These are phyloP conservation scores for Moesziomyces parantarcticus DNA, from an alignment of 1,284 basidiomycete genomes.

Conservation along the genomic window DNA sequence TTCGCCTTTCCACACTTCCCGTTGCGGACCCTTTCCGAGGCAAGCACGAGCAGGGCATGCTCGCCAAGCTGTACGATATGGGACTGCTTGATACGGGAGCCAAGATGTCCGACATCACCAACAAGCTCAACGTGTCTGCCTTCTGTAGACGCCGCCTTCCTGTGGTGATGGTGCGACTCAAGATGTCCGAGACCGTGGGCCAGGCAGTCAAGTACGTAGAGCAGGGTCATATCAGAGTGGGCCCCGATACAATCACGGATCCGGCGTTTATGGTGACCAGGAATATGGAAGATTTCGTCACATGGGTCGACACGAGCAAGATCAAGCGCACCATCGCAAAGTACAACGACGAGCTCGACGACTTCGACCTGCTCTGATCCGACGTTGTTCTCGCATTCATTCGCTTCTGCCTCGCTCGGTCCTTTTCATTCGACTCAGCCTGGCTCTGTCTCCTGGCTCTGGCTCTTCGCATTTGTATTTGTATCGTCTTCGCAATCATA, in stretches of 20 bases:
- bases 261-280: slow-evolving; percentile 92
- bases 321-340: slow-evolving; percentile 93
- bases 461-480: background rate
- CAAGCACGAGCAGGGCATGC: slow-evolving; percentile 84
- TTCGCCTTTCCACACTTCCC: slow-evolving; percentile 87
- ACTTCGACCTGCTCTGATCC: slow-evolving; percentile 62
- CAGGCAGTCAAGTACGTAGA: slow-evolving; percentile 98
- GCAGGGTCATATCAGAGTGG: slow-evolving; percentile 96
- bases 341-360: slow-evolving; percentile 86
- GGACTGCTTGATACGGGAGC: slow-evolving; percentile 80
- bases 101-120: slow-evolving; percentile 73
- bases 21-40: slow-evolving; percentile 88
- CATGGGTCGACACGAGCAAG: slow-evolving; percentile 98
- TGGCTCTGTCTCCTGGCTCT: background rate
- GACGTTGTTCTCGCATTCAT: too few species aligned
- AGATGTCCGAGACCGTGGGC: slow-evolving; percentile 96
- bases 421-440: too few species aligned
- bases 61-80: slow-evolving; percentile 97
- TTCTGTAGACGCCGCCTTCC: slow-evolving; percentile 91
- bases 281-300: slow-evolving; percentile 99
- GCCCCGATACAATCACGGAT: slow-evolving; percentile 94
- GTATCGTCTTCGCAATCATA: background rate
- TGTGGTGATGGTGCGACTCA: slow-evolving; percentile 89
- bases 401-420: too few species aligned
- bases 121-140: slow-evolving; percentile 85